phyloP scores from a whole-genome alignment of 495 filamentous ascomycete species.

The Paragyromitra xinjiangensis region DNA sequence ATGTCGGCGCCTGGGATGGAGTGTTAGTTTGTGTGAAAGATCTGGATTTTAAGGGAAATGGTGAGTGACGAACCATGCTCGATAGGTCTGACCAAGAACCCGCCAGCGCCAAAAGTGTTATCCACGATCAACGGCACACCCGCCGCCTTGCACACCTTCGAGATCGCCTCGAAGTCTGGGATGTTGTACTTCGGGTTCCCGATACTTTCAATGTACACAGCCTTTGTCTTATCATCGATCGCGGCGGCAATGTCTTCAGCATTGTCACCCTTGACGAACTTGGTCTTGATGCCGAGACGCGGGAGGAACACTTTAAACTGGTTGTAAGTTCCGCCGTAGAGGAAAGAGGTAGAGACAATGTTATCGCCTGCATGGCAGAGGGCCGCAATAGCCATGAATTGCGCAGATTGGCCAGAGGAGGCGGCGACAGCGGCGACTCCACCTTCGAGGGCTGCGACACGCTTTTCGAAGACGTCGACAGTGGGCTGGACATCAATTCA shows the following conservation, averaged over 20 bases:
- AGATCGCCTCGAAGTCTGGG: constrained; percentile 85
- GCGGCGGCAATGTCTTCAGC: constrained; percentile 80
- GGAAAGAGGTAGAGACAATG: constrained; percentile 89
- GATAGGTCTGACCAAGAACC: constrained; percentile 88
- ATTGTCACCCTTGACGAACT: constrained; percentile 88
- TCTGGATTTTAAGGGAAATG: not conserved
- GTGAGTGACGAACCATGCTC: constrained; percentile 71
- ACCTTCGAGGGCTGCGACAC: constrained; percentile 93
- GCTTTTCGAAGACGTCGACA: constrained; percentile 97
- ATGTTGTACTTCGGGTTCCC: constrained; percentile 97
- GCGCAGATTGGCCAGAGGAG: constrained; percentile 89
- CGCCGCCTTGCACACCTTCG: constrained; percentile 77
- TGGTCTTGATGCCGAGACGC: constrained; percentile 85
- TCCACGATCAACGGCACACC: constrained; percentile 91
- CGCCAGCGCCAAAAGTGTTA: constrained; percentile 97
- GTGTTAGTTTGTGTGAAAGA: not conserved
- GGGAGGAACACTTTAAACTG: constrained; percentile 94
- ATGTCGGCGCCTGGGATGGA: constrained; percentile 72
- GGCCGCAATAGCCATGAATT: constrained; percentile 90
- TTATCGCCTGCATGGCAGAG: constrained; percentile 90
- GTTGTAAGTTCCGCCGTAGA: constrained; percentile 98
- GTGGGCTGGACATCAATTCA: constrained; percentile 70
- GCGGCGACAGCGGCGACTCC: constrained; percentile 90
- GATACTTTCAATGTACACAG: constrained; percentile 94
- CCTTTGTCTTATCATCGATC: constrained; percentile 96